Base-by-base conservation (phyloP, 1,284 basidiomycete species). In the Exobasidium cylindrosporum region DNA sequence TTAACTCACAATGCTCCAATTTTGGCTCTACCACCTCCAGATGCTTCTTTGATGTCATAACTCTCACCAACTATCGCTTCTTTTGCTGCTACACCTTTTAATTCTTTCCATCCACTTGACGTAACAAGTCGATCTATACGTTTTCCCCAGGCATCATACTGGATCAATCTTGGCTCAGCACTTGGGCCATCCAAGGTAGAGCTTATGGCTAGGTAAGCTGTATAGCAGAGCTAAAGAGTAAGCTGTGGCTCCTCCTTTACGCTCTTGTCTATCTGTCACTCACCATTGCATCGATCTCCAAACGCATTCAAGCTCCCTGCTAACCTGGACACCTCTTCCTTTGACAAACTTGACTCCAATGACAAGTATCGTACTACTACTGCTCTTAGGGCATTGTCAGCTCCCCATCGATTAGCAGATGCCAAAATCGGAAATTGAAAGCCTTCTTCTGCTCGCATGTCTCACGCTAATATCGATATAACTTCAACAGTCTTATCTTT, bases 141-240 rank as follows among this genome's bases (percentile, higher is more conserved):
- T 31, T 67, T 60, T 13, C 70, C 72, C 68, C 70, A 73, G 0
- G 61, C 66, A 49, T 73, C 68, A 60, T 72, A 73, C 57, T 73
- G 72, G 11, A 68, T 50, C 13, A 73, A 44, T 23, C 59, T 64
- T 14, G 72, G 72, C 35, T 70, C 67, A 50, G 64, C 62, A 40
- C 66, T 63, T 17, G 63, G 64, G 13, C 55, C 52, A 31, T 71
- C 65, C 35, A 40, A 10, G 17, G n/a, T 40, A 17, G 35, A 7
- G n/a, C n/a, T n/a, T n/a, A n/a, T n/a, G n/a, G n/a, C n/a, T n/a
- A n/a, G n/a, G n/a, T n/a, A n/a, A n/a, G n/a, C n/a, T n/a, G n/a
- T n/a, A n/a, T n/a, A n/a, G n/a, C n/a, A n/a, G n/a, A n/a, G n/a
- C n/a, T n/a, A n/a, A n/a, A n/a, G n/a, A n/a, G n/a, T n/a, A n/a